A percentile compares a stretch with the other conserved stretches of the same genome.
Evolutionary conservation across 2,329 filamentous ascomycete genomes (phyloP).

Genomic region (Aureobasidium subglaciale): DNA sequence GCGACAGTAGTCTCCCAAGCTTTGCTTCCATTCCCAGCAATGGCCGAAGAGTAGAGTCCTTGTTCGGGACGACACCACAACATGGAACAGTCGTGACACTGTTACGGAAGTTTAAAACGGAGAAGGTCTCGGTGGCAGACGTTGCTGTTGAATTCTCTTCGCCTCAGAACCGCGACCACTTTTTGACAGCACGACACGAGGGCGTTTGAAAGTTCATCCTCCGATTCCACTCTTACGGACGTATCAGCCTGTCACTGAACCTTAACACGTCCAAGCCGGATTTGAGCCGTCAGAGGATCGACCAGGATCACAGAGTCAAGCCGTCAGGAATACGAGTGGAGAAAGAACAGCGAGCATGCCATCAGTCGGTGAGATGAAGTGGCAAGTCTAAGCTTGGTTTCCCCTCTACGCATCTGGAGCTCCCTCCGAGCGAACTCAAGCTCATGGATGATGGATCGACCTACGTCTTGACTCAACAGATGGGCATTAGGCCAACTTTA

Average conservation of each 20-base stretch:
- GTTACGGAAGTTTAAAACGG: slow-evolving; percentile 10
- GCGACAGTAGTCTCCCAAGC: slow-evolving; percentile 13
- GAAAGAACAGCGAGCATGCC: neutral
- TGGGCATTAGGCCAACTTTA: neutral
- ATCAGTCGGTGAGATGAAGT: neutral
- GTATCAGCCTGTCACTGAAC: slow-evolving; percentile 12
- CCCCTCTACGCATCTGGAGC: neutral
- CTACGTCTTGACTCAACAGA: neutral
- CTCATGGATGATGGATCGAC: neutral
- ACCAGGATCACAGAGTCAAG: neutral
- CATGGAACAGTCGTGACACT: slow-evolving; percentile 12
- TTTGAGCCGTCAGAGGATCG: neutral
- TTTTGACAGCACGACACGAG: slow-evolving; percentile 11
- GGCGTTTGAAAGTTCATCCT: neutral
- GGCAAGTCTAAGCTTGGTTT: slow-evolving; percentile 3
- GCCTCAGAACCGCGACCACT: neutral
- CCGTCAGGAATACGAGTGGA: neutral
- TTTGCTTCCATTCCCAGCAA: neutral
- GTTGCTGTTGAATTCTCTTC: slow-evolving; percentile 1
- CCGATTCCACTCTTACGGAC: slow-evolving; percentile 1
- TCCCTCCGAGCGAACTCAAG: neutral
- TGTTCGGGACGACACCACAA: neutral
- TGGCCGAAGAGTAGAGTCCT: neutral
- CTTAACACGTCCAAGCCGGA: neutral
- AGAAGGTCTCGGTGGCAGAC: slow-evolving; percentile 8